Evolutionary conservation across 768 basidiomycete genomes (phyloP), one percentile per base, ranked within the genome.

Genomic region (Cyclocybe aegerita): DNA sequence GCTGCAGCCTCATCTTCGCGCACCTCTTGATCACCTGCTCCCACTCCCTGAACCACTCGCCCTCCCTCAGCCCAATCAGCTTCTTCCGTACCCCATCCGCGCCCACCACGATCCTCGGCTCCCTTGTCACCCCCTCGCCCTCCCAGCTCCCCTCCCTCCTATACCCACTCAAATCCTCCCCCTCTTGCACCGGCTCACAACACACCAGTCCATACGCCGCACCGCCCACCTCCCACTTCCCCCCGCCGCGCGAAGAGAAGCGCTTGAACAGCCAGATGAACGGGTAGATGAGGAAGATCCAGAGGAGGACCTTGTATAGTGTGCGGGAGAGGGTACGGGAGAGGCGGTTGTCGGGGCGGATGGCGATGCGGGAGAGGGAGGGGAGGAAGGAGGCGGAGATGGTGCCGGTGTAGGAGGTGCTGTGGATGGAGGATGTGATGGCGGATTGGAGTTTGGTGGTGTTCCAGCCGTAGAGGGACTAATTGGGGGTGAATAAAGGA

Each of bases 231-330:
- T 76, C 71, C 89, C 89, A 91, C 10, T 71, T 67, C 0, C 86
- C 90, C 6, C 89, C 89, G 7, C 87, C 87, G 0, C 67, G 69
- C 6, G 69, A 58, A 56, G 82, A 73, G 66, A 86, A 85, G 3
- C 81, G 79, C 60, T 81, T 81, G 66, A 81, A 88, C 2, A 91
- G 65, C 88, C 87, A 91, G 54, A 92, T 75, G 63, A 89, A 81
- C 0, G 88, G 89, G 59, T 81, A 91, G 49, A 92, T 72, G 48
- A 90, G 66, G 10, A 81, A 72, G 50, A 90, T 70, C 56, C 82
- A 79, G n/a, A 83, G 73, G 7, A 91, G 58, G 54, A 86, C 72
- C 57, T 82, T 82, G 57, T 90, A 63, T 78, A 84, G 88, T 46
- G 72, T 75, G 55, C 80, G 81, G 30, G 83, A 83, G 32, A 89